Base-by-base conservation (phyloP, 1,139 yeast species). In the Yamadazyma jaroonii region DNA sequence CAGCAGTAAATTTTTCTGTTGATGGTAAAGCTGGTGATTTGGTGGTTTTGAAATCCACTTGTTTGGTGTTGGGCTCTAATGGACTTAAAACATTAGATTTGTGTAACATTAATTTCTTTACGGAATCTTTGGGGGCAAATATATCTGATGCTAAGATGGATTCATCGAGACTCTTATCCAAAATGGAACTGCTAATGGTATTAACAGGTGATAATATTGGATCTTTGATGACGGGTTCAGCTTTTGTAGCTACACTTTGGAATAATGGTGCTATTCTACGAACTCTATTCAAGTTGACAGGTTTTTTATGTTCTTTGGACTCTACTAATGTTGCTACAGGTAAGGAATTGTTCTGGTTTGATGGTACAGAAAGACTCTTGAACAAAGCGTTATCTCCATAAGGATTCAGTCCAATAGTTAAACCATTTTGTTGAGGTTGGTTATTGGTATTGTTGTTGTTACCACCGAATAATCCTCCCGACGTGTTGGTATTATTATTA, bases 101-200 rank as follows among this genome's bases (percentile, higher is more conserved):
- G 40, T 79, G 79, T 43, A 83, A 73, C 6, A 79, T 71, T 39
- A 84, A 64, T 42, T 75, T 74, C 35, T 80, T 77, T 44, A 80
- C 72, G 40, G 74, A 76, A 29, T 69, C 64, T 36, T 78, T 76
- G 21, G 89, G 89, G 3, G 84, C 74, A 56, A 85, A 85, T 6
- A 85, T 80, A 38, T 79, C 85, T n/a, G 87, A 77, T 2, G 84
- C 68, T 43, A 84, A 59, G 41, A 86, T 82, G 3, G 88, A 81
- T 35, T 76, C 73, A 56, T 84, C 92, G 4, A 84, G 74, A 25
- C 64, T 60, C n/a, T 56, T 45, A 8, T 56, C 52, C 40, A 62
- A 59, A 17, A 62, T 39, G 11, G 29, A 25, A 9, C 14, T 17
- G 7, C 17, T 23, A 9, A 25, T 9, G 3, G 39, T 25, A 5